phyloP scores from a whole-genome alignment of 2,329 filamentous ascomycete species.

The Penicillium freii region DNA sequence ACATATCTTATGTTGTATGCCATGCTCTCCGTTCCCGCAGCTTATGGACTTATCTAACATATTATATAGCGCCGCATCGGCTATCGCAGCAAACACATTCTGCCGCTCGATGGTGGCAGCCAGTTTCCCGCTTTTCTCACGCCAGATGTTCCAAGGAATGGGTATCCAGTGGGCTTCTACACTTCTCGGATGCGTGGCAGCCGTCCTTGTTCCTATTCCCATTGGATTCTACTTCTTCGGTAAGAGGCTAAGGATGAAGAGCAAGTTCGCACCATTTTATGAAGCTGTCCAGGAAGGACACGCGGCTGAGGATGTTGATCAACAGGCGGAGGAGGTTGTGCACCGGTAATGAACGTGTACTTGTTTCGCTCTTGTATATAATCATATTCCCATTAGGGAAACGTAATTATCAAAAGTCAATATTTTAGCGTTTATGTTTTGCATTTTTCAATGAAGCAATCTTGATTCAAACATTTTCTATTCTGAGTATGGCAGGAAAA shows the following conservation, averaged over 20 bases:
- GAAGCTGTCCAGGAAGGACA: conserved; percentile 50
- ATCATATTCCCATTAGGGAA: conserved; percentile 1
- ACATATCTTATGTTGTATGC: conserved; percentile 56
- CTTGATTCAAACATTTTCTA: neutral
- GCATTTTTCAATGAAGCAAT: neutral
- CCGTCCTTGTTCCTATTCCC: conserved; percentile 40
- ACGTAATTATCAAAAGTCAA: conserved; percentile 1
- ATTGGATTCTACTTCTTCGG: conserved; percentile 38
- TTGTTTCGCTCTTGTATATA: neutral
- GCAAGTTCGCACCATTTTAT: conserved; percentile 37
- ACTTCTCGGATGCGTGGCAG: conserved; percentile 38
- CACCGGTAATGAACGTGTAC: neutral
- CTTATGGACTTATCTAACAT: conserved; percentile 6
- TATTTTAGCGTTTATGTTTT: neutral
- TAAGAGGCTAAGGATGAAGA: conserved; percentile 23
- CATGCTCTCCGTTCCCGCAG: neutral
- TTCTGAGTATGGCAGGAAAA: neutral
- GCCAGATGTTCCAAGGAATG: conserved; percentile 52
- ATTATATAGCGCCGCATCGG: conserved; percentile 46
- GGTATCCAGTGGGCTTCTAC: conserved; percentile 38
- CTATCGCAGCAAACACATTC: conserved; percentile 57
- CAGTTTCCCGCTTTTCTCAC: conserved; percentile 55
- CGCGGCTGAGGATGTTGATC: conserved; percentile 24
- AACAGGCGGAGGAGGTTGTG: conserved; percentile 1
- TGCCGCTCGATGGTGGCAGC: conserved; percentile 52